Percentiles rank a stretch among this genome's conserved stretches.
phyloP scores from a whole-genome alignment of 495 filamentous ascomycete species.

The Neurospora terricola region DNA sequence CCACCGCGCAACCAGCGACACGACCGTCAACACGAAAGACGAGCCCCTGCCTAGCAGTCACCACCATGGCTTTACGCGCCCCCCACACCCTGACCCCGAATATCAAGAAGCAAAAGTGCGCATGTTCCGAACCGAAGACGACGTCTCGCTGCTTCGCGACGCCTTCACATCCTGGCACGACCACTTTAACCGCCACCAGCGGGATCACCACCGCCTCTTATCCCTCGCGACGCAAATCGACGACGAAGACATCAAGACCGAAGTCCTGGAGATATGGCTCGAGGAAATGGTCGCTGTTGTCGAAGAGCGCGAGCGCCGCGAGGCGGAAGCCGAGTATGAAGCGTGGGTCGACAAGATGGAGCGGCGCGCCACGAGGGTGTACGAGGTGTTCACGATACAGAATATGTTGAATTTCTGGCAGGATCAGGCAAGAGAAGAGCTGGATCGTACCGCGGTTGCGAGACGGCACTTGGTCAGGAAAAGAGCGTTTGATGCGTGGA shows the following conservation, averaged over 20 bases:
- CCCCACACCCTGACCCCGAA: conserved; percentile 3
- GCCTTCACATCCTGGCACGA: conserved; percentile 12
- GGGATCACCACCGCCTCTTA: conserved; percentile 2
- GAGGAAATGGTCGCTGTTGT: conserved; percentile 6
- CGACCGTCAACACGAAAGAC: conserved; percentile 7
- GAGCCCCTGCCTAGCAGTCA: conserved; percentile 1
- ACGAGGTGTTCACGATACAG: conserved; percentile 18
- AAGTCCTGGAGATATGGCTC: conserved; percentile 18
- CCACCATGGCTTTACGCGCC: background rate
- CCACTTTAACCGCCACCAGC: background rate
- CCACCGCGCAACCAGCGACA: conserved; percentile 10
- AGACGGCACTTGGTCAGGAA: conserved; percentile 59
- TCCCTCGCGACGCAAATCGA: conserved; percentile 9
- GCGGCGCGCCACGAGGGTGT: conserved; percentile 17
- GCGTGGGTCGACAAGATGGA: conserved; percentile 20
- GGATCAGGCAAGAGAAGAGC: conserved; percentile 14
- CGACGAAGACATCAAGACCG: conserved; percentile 13
- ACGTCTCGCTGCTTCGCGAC: conserved; percentile 1
- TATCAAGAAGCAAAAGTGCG: conserved; percentile 10
- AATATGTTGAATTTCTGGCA: conserved; percentile 15
- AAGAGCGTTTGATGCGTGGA: conserved; percentile 70
- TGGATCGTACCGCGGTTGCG: conserved; percentile 46
- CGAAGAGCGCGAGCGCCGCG: conserved; percentile 5
- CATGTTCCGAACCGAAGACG: conserved; percentile 8
- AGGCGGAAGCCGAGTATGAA: conserved; percentile 13